Evolutionary conservation across 192 early-diverging fungal genomes (phyloP), one percentile per base, ranked within the genome.

Genomic region (Polychytrium aggregatum): DNA sequence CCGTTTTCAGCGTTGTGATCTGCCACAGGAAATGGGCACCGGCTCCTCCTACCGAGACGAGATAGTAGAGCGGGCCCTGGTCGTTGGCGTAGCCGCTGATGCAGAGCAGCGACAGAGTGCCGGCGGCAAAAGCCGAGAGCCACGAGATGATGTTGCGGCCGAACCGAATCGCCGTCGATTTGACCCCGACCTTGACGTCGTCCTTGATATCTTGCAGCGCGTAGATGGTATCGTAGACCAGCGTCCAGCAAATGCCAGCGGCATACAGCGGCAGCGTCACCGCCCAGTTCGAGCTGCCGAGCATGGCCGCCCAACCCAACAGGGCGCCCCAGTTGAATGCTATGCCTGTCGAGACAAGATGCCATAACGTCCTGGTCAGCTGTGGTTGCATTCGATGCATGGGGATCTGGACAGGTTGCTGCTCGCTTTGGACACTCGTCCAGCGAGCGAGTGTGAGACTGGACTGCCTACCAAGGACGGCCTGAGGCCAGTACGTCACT

Each of bases 191-290:
- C 36, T 73, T 65, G 35, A 86, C 38, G 60, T 97, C 93, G 60
- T 95, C 90, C 13, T 70, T 73, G 62, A 92, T 97, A 65, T 97
- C 93, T 64, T 96, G 93, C 41, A 96, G 84, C 16, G 92, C 93
- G 48, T 97, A 97, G 48, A 97, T 90, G 5, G 92, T 95, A 62
- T 97, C 93, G 64, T 95, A 97, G 5, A 90, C 79, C 6, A 97
- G 68, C 4, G 93, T 97, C 93, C 93, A 97, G 27, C 79, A 79
- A 4, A 94, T 70, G 1, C 89, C 90, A 0, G 84, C 82, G 9
- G 68, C 68, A 53, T 97, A 97, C 0, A 97, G 65, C 4, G 92
- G 92, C 3, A 86, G 65, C 14, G 74, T 72, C 7, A 89, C 86
- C 0, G 64, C 18, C 76, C 81, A 82, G 41, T 92, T 67, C 29